Base-by-base conservation (phyloP, 2,329 filamentous ascomycete species). In the Exophiala oligosperma region DNA sequence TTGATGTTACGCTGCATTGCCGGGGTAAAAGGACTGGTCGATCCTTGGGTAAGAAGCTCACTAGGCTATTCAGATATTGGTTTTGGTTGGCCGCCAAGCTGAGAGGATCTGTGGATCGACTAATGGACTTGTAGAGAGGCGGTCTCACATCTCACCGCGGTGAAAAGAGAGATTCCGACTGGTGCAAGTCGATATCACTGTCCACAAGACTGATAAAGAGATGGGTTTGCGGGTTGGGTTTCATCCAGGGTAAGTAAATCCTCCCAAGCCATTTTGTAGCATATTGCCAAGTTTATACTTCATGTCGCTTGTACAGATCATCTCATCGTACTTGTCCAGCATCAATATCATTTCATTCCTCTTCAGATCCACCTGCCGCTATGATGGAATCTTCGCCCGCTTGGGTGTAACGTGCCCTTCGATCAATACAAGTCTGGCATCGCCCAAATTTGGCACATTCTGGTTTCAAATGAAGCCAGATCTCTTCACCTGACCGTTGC, bases 391-490 rank as follows among this genome's bases (percentile, higher is more conserved):
- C 26, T 8, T 21, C n/a, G 17, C 26, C n/a, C 21, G 26, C 17
- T 28, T 47, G 21, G 14, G 23, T 9, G 26, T 47, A 28, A 7
- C 44, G 17, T 7, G 44, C 14, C 44, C 44, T 24, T 28, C 44
- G 8, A 26, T 47, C 44, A 14, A 47, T 28, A 21, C 59, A 61
- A 14, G 59, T 61, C 52, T 53, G 28, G 32, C 59, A 61, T 14
- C 29, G 55, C 11, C 52, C 56, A 52, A 51, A n/a, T 14, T 29
- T 43, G 5, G 28, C 8, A 21, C 49, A 52, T 12, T 57, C 54
- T 4, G 63, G 63, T n/a, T 35, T 59, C 52, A 61, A 43, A 52
- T 65, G 63, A n/a, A 65, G 50, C 63, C 63, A 65, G n/a, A 61
- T 50, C 41, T 65, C 61, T 24, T 60, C 23, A 1, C 59, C 52